Evolutionary conservation across 2,329 filamentous ascomycete species (phyloP), one percentile per base, ranked within the genome.

Genomic region (Aspergillus viridinutans): DNA sequence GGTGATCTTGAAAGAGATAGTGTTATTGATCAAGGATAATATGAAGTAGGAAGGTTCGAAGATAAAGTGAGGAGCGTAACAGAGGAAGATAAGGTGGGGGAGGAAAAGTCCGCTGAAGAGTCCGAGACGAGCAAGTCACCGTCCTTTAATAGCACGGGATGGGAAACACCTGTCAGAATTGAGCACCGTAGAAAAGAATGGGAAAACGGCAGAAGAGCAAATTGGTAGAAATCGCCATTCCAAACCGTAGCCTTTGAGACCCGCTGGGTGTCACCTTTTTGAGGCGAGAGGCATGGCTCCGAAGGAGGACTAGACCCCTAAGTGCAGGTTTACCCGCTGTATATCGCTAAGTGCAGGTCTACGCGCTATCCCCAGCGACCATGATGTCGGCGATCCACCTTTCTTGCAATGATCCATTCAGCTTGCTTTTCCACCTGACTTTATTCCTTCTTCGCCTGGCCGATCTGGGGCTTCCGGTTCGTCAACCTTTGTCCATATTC

Each of bases 341-440:
- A 69, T 64, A 60, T 67, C 70, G 62, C 68, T 72, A 72, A 73
- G 70, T 69, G 70, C 71, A 69, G 65, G 69, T 67, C 58, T 62
- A 62, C 60, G 59, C 58, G 64, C 49, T 62, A 64, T 14, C 10
- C 28, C 28, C 40, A 43, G 12, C 35, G 23, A 45, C 45, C 50
- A 56, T 53, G 53, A 49, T 49, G 49, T 47, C 53, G 38, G 52
- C 28, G 47, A 56, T 51, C 50, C 32, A 20, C 21, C 12, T 25
- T n/a, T 10, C 23, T 23, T 26, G 4, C 52, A 55, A 52, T 66
- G 58, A 65, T 65, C 64, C 42, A 45, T 8, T 50, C 26, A 14
- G 49, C 3, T n/a, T 23, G 49, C 23, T 14, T 14, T 50, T 28
- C 32, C 49, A 26, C n/a, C 23, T 35, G 20, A 50, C 49, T 50